Evolutionary conservation across 2,329 filamentous ascomycete genomes (phyloP).

Genomic region (Fusarium pseudoanthophilum): DNA sequence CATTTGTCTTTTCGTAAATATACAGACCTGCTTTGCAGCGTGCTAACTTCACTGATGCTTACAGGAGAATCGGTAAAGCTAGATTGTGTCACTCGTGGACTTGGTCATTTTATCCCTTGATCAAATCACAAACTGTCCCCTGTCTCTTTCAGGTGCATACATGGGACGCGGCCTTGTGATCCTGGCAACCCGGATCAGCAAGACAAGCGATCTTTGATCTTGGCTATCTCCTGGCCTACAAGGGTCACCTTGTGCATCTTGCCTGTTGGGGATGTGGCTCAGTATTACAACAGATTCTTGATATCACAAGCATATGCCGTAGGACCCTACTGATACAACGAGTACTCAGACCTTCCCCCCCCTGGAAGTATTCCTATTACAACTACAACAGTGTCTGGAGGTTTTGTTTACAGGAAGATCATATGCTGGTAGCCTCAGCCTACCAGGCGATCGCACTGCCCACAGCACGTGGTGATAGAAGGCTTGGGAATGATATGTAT

Average conservation of each 20-base stretch:
- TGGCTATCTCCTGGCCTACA: constrained; percentile 5
- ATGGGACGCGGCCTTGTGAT: neutral
- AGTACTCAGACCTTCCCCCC: neutral
- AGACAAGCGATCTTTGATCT: neutral
- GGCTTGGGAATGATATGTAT: neutral
- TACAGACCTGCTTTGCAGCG: neutral
- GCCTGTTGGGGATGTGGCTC: neutral
- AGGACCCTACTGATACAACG: neutral
- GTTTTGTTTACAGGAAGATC: neutral
- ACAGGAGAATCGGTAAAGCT: neutral
- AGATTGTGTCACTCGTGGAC: neutral
- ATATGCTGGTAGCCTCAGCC: neutral
- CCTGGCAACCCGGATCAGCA: neutral
- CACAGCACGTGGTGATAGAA: too few relatives aligned
- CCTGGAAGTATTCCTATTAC: neutral
- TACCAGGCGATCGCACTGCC: neutral
- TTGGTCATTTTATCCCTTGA: constrained; percentile 3
- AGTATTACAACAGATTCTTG: neutral
- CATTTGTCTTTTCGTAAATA: neutral
- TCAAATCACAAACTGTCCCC: neutral
- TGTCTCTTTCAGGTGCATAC: neutral
- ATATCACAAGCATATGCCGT: neutral
- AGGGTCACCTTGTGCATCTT: neutral
- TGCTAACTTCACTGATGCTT: neutral
- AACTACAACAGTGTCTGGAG: neutral